Evolutionary conservation across 148 eudicot species (phyloP), one percentile per base, ranked within the genome.

Genomic region (Simmondsia chinensis): DNA sequence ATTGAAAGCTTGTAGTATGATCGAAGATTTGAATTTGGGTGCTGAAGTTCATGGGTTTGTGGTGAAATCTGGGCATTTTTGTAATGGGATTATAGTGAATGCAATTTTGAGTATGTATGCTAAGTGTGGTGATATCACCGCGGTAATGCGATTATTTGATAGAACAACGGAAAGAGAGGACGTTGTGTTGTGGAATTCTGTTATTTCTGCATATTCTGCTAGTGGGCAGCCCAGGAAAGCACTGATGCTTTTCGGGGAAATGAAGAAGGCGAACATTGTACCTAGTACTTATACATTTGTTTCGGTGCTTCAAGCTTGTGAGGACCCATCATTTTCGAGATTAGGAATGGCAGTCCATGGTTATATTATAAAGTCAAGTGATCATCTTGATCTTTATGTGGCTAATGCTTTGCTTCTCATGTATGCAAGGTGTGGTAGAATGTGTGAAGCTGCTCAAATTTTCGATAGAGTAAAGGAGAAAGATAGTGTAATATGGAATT

Each of bases 351-450:
- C 68, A 57, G 67, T 84, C 16, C 97, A 89, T 74, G 87, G 76
- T 52, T 32, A 48, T 14, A 38, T 78, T 30, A 18, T 78, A 37
- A 89, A 81, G 56, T 73, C 53, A 4, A 43, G 56, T 54, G 50
- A 50, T 48, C 47, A 58, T 64, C 24, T 50, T 55, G 76, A 84
- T 61, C 45, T 66, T 10, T 75, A 71, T 44, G 85, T 84, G 61
- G 79, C 72, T 31, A 89, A 81, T 84, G 81, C 93, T 48, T 67
- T 88, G 76, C 46, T 88, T 58, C 79, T 68, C 33, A 77, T 83
- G 94, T 83, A 77, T 56, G 39, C 79, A 17, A 68, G 68, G 57
- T 73, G 71, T 61, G 72, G 80, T 24, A 81, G 60, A 50, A 59
- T 89, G 67, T 64, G 48, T 42, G 84, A 81, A 50, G 87, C 95